These are phyloP conservation scores for Hymenotorrendiella dingleyae DNA, from an alignment of 2,329 filamentous ascomycete genomes.

Conservation along the genomic window DNA sequence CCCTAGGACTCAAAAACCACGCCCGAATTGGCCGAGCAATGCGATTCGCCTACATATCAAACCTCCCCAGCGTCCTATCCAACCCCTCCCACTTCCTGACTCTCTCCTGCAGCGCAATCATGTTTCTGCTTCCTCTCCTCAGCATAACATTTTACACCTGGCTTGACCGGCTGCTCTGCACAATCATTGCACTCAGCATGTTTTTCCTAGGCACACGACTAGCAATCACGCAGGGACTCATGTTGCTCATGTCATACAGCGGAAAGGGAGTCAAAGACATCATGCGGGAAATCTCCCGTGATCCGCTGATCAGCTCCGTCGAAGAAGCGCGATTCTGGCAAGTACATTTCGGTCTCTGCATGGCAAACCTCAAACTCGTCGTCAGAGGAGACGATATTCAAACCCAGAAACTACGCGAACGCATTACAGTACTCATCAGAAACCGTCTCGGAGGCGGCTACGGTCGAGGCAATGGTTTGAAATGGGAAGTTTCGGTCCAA, in stretches of 20 bases:
- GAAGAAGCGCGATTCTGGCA: slow-evolving; percentile 98
- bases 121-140: slow-evolving; percentile 76
- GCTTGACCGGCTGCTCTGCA: slow-evolving; percentile 77
- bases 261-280: slow-evolving; percentile 45
- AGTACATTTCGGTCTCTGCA: slow-evolving; percentile 92
- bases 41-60: slow-evolving; percentile 76
- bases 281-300: slow-evolving; percentile 77
- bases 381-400: slow-evolving; percentile 67
- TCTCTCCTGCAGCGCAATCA: slow-evolving; percentile 73
- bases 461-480: slow-evolving; percentile 68
- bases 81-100: slow-evolving; percentile 96
- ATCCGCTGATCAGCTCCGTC: slow-evolving; percentile 68
- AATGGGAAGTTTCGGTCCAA: slow-evolving; percentile 92
- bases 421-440: slow-evolving; percentile 72
- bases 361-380: slow-evolving; percentile 85
- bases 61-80: slow-evolving; percentile 77
- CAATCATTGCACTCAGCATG: slow-evolving; percentile 80
- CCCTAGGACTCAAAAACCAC: slow-evolving; percentile 83
- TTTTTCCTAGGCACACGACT: slow-evolving; percentile 78
- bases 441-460: slow-evolving; percentile 85
- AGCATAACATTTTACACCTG: slow-evolving; percentile 74
- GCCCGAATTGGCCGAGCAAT: slow-evolving; percentile 87
- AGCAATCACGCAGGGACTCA: slow-evolving; percentile 79
- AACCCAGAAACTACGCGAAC: slow-evolving; percentile 66
- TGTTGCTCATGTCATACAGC: slow-evolving; percentile 89